A percentile compares a stretch with the other conserved stretches of the same genome.
Conservation (phyloP, 176 grass and related monocot genomes). For the Dendrocalamus sinicus region DNA sequence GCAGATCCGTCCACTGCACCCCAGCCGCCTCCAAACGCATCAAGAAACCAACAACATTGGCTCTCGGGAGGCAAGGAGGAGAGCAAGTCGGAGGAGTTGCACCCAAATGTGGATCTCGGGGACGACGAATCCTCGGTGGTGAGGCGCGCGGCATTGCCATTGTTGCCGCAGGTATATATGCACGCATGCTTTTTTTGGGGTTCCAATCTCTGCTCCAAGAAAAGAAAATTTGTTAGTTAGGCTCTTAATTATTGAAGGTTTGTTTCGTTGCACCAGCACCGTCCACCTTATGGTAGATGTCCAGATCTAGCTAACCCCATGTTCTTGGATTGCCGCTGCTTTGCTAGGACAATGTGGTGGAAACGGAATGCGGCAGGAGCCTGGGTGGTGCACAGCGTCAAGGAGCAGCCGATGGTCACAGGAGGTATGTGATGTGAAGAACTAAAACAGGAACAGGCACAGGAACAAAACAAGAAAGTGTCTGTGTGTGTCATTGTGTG, state of each 20-base stretch:
- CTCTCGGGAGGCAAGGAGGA: not conserved
- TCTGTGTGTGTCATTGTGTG: not conserved
- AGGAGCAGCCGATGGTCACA: constrained; percentile 21
- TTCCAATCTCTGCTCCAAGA: constrained; percentile 29
- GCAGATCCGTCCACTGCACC: constrained; percentile 60
- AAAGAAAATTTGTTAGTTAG: not conserved
- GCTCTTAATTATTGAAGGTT: not conserved
- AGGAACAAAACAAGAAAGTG: constrained; percentile 18
- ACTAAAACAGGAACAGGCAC: constrained; percentile 33
- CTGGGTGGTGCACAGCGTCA: constrained; percentile 47
- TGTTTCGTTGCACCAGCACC: constrained; percentile 34
- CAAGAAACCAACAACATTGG: constrained; percentile 5
- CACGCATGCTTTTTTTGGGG: not conserved
- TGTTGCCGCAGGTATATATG: constrained; percentile 33
- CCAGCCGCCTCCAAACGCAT: not conserved
- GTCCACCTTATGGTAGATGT: not conserved
- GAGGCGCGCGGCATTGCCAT: constrained; percentile 39
- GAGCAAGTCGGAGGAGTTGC: constrained; percentile 35
- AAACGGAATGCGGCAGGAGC: constrained; percentile 47
- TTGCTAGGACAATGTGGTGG: constrained; percentile 42
- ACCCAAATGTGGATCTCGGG: constrained; percentile 58
- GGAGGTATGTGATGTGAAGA: constrained; percentile 59
- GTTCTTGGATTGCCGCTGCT: constrained; percentile 10
- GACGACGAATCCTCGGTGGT: constrained; percentile 9
- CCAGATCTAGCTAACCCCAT: constrained; percentile 41